These are phyloP conservation scores for Rhododendron ovatum DNA, from an alignment of 148 eudicot species.

Conservation along the genomic window DNA sequence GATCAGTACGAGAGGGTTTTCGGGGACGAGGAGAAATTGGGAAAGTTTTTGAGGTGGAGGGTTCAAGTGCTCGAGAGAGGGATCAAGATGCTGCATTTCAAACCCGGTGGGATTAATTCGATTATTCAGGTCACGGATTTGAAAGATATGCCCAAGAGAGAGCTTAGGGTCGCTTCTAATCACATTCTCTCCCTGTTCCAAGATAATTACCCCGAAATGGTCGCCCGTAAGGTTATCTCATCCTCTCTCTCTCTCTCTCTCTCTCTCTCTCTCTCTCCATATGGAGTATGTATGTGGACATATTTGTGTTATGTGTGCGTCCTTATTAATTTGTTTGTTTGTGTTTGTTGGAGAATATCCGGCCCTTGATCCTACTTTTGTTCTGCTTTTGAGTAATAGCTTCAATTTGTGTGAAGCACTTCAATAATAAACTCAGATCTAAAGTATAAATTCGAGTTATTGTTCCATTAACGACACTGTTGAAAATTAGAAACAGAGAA, in stretches of 20 bases:
- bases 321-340: background rate
- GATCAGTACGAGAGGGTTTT: slow-evolving; percentile 71
- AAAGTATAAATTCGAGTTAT: too few species aligned
- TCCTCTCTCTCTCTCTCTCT: too few species aligned
- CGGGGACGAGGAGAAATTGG: slow-evolving; percentile 73
- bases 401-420: background rate
- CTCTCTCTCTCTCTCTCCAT: background rate
- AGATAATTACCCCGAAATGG: slow-evolving; percentile 97
- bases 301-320: background rate
- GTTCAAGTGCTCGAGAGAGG: slow-evolving; percentile 89
- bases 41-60: slow-evolving; percentile 82
- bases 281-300: background rate
- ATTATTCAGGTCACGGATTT: slow-evolving; percentile 92
- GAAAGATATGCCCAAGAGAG: slow-evolving; percentile 91
- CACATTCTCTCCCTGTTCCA: slow-evolving; percentile 82
- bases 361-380: background rate
- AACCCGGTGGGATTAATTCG: slow-evolving; percentile 81
- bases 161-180: slow-evolving; percentile 80
- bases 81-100: slow-evolving; percentile 62
- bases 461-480: too few species aligned
- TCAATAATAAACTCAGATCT: background rate
- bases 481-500: too few species aligned
- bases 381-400: too few species aligned
- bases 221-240: slow-evolving; percentile 69
- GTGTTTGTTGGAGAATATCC: background rate